phyloP scores from a whole-genome alignment of 305 asterid species.

The Fraxinus dipetala region DNA sequence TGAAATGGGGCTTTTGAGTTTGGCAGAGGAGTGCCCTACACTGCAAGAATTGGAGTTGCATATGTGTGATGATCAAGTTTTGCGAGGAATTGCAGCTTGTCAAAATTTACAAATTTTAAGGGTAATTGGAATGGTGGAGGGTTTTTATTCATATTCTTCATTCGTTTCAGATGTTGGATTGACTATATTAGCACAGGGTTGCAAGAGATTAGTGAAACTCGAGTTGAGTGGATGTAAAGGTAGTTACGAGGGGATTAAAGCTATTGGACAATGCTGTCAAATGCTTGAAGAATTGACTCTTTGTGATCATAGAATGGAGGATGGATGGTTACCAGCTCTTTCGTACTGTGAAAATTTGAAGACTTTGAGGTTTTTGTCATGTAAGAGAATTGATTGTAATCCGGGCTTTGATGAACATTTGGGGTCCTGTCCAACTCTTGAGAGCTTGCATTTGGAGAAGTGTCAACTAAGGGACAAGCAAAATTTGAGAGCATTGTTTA shows the following conservation, averaged over 20 bases:
- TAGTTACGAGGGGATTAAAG: constrained; percentile 67
- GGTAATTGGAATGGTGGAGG: constrained; percentile 54
- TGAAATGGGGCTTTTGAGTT: constrained; percentile 61
- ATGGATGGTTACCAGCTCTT: constrained; percentile 77
- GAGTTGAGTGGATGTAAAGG: constrained; percentile 72
- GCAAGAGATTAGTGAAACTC: constrained; percentile 63
- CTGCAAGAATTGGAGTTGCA: constrained; percentile 68
- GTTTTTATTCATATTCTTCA: constrained; percentile 46
- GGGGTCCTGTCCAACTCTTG: constrained; percentile 48
- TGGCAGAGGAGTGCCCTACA: constrained; percentile 68
- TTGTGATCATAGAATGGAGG: constrained; percentile 66
- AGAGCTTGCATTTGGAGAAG: constrained; percentile 59
- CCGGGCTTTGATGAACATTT: constrained; percentile 41
- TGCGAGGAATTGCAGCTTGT: constrained; percentile 70
- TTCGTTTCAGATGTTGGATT: constrained; percentile 65
- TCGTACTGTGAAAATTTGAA: constrained; percentile 59
- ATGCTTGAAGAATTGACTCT: constrained; percentile 74
- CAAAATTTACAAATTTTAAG: constrained; percentile 59
- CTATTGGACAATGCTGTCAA: constrained; percentile 72
- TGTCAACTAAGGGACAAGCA: constrained; percentile 63
- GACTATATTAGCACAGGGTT: constrained; percentile 78
- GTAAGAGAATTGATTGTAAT: constrained; percentile 55
- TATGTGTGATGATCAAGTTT: constrained; percentile 59
- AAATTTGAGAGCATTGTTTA: constrained; percentile 54
- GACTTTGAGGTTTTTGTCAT: constrained; percentile 57